Evolutionary conservation across 179 eudicot species (phyloP), one percentile per base, ranked within the genome.

Genomic region (Spergularia azorica): DNA sequence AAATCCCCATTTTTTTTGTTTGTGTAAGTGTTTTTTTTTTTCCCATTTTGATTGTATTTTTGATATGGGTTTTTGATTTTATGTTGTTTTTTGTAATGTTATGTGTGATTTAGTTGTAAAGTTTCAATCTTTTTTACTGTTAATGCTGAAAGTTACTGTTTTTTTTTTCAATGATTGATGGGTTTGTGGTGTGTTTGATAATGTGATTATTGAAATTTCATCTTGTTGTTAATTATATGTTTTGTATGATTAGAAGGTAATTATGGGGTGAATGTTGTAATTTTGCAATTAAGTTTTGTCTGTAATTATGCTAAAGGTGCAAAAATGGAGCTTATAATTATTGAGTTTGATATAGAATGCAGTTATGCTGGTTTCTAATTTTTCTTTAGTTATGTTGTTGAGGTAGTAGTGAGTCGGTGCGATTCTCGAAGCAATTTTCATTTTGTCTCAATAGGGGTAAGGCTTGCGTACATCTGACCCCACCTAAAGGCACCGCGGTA

Each of bases 21-120:
- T 16, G n/a, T 36, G 74, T 54, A 55, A 55, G 59, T 56, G 21
- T n/a, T 56, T 2, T 5, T 67, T 84, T 67, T 65, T 77, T 76
- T 10, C 20, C 38, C 55, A 65, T 6, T 73, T 67, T 69, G 18
- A 56, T 46, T 68, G 73, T 14, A 10, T 57, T 72, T 72, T 67
- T 10, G 26, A 74, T 43, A 13, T 75, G 52, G 78, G 80, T 60
- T 72, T 79, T 59, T 18, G 17, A 4, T 64, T 2, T 72, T 67
- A 50, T n/a, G 17, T 9, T 68, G 54, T 18, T 64, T 9, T 77
- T 32, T 73, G 63, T n/a, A 17, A 72, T 72, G 72, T 65, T 20
- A 17, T 55, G 63, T 55, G 20, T 64, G 75, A 62, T 70, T 46
- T 43, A n/a, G 73, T 8, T 51, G n/a, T 60, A 56, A 72, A 60